These are phyloP conservation scores for Tricholoma furcatifolium DNA, from an alignment of 768 basidiomycete genomes.

Conservation along the genomic window DNA sequence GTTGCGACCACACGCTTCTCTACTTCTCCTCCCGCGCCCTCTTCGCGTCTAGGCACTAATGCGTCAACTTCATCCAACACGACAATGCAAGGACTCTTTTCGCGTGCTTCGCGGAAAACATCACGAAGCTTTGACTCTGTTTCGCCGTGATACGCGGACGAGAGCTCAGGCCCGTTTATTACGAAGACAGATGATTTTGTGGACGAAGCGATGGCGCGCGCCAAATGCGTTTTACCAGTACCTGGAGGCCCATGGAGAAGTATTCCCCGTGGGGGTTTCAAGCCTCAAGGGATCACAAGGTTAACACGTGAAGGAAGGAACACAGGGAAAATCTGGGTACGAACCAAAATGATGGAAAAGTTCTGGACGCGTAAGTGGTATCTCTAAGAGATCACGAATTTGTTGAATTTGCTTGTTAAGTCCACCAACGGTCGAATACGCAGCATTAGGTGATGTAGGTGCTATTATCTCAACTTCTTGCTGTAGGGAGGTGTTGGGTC, in stretches of 20 bases:
- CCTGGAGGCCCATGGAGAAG: constrained; percentile 95
- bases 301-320: background rate
- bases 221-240: constrained; percentile 96
- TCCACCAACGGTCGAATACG: constrained; percentile 87
- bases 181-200: constrained; percentile 86
- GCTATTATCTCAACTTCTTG: constrained; percentile 47
- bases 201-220: constrained; percentile 89
- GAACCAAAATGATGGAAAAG: constrained; percentile 75
- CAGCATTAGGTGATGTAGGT: constrained; percentile 43
- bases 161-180: constrained; percentile 93
- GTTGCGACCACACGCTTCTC: constrained; percentile 96
- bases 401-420: constrained; percentile 83
- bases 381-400: constrained; percentile 83
- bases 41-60: constrained; percentile 86
- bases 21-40: constrained; percentile 89
- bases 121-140: constrained; percentile 89
- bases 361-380: constrained; percentile 81
- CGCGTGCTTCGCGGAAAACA: constrained; percentile 83
- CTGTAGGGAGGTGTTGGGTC: constrained; percentile 27
- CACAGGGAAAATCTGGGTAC: constrained; percentile 22
- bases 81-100: constrained; percentile 86
- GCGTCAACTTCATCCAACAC: constrained; percentile 97
- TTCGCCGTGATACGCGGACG: constrained; percentile 96
- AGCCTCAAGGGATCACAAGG: constrained; percentile 37
- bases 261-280: constrained; percentile 97